Base-by-base conservation (phyloP, 768 basidiomycete species). In the Termitomyces sp. region DNA sequence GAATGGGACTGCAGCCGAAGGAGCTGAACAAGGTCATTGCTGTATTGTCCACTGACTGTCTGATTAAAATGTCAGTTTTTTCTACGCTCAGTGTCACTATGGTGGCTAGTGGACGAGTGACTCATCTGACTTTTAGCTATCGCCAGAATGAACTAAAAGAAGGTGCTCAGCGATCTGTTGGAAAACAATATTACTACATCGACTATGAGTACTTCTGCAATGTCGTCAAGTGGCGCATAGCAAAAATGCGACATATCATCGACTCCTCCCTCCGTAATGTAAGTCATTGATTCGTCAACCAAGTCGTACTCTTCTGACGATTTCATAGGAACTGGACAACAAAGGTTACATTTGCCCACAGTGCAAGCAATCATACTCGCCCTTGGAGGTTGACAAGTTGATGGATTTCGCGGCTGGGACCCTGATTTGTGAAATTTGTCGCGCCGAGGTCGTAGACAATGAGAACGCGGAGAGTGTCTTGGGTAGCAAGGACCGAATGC, bases 301-400 rank as follows among this genome's bases (percentile, higher is more conserved):
- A 28, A 1, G 38, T 35, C 11, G 22, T 18, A 38, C n/a, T 41
- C 24, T 41, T 45, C 28, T 51, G 14, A 48, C 24, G 46, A 30
- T 38, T 50, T 26, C 51, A n/a, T 66, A 98, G 95, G 94, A 98
- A 75, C 84, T 97, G 60, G 93, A 95, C 61, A 92, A 94, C 69
- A 92, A 96, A 72, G 97, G 96, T n/a, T 98, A 97, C 71, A 86
- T 95, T 58, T 99, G 96, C 70, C 88, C 94, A 2, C 83, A 85
- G 63, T 98, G 95, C 76, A 82, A 83, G 58, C 85, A 86, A 65
- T 84, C 85, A 1, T 99, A 93, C 71, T 82, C 88, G 1, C 85
- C 92, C 0, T 77, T 99, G 14, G 94, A 98, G 60, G 89, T 87
- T 50, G 86, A 90, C 72, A 85, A 82, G 62, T 77, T 98, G 50